These are phyloP conservation scores for Aschersonia sp. DNA, from an alignment of 2,329 filamentous ascomycete species.

Conservation along the genomic window DNA sequence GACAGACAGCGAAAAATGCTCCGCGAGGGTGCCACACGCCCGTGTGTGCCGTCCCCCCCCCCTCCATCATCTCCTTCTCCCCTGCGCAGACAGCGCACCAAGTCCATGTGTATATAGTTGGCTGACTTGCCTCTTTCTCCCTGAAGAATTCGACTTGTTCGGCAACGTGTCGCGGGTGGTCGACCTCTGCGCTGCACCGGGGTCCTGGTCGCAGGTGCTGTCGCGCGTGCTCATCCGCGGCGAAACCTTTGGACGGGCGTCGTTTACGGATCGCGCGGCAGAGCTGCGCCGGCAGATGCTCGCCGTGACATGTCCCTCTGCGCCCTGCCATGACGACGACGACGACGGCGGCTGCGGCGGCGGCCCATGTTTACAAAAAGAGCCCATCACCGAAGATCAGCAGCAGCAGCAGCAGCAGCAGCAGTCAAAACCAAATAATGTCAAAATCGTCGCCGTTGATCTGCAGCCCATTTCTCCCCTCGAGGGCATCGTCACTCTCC, in stretches of 20 bases:
- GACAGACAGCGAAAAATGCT: too few species aligned
- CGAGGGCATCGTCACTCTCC: slow-evolving; percentile 79
- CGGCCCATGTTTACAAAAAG: too few species aligned
- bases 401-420: background rate
- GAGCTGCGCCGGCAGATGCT: slow-evolving; percentile 48
- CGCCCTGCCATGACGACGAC: background rate
- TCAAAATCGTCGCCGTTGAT: slow-evolving; percentile 93
- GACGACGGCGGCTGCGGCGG: too few species aligned
- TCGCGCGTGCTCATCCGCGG: slow-evolving; percentile 88
- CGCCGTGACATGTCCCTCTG: slow-evolving; percentile 26
- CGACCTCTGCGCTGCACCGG: slow-evolving; percentile 87
- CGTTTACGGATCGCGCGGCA: slow-evolving; percentile 76
- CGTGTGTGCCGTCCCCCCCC: background rate
- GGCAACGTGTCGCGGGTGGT: slow-evolving; percentile 82
- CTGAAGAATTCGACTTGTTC: slow-evolving; percentile 81
- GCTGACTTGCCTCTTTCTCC: background rate
- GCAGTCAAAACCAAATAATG: slow-evolving; percentile 31
- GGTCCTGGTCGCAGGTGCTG: slow-evolving; percentile 94
- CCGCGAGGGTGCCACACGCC: background rate
- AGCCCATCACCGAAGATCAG: background rate
- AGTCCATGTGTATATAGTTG: too few species aligned
- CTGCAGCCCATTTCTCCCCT: slow-evolving; percentile 91
- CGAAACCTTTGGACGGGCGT: slow-evolving; percentile 72
- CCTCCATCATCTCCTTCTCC: background rate
- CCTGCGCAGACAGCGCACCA: background rate